phyloP scores from a whole-genome alignment of 495 filamentous ascomycete species.

The Saxispiralis lemnorum region DNA sequence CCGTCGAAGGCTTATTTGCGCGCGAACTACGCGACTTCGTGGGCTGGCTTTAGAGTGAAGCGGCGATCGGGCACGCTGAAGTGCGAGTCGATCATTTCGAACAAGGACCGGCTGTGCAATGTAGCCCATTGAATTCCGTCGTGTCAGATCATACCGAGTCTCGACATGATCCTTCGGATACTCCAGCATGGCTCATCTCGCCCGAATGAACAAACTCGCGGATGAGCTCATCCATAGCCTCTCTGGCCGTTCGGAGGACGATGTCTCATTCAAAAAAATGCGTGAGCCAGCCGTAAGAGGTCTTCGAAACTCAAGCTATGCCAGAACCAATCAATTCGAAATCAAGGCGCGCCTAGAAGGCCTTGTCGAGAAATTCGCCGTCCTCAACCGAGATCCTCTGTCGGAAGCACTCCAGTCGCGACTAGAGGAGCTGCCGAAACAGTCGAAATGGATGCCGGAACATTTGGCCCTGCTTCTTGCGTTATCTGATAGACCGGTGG shows the following conservation, averaged over 20 bases:
- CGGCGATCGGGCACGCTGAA: no score
- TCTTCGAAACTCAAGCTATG: slow-evolving; percentile 42
- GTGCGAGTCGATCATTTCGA: no score
- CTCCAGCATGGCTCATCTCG: slow-evolving; percentile 31
- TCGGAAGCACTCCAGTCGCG: slow-evolving; percentile 57
- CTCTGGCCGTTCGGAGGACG: slow-evolving; percentile 16
- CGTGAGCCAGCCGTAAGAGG: slow-evolving; percentile 33
- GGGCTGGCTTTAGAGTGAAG: no score
- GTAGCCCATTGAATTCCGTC: no score
- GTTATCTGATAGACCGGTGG: slow-evolving; percentile 63
- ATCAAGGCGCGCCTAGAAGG: slow-evolving; percentile 56
- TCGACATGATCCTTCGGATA: no score
- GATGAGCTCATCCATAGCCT: slow-evolving; percentile 36
- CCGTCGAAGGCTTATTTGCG: no score
- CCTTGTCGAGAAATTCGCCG: slow-evolving; percentile 71
- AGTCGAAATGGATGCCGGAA: slow-evolving; percentile 54
- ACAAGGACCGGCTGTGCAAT: no score
- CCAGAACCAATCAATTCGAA: slow-evolving; percentile 76
- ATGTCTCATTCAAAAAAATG: slow-evolving; percentile 28
- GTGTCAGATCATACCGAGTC: no score
- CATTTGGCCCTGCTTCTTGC: slow-evolving; percentile 60
- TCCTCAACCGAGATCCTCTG: slow-evolving; percentile 59
- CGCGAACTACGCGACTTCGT: no score
- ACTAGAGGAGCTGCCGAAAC: slow-evolving; percentile 37
- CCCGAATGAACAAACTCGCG: slow-evolving; percentile 29